Conservation (phyloP, 495 filamentous ascomycete species). For the Glonium stellatum region DNA sequence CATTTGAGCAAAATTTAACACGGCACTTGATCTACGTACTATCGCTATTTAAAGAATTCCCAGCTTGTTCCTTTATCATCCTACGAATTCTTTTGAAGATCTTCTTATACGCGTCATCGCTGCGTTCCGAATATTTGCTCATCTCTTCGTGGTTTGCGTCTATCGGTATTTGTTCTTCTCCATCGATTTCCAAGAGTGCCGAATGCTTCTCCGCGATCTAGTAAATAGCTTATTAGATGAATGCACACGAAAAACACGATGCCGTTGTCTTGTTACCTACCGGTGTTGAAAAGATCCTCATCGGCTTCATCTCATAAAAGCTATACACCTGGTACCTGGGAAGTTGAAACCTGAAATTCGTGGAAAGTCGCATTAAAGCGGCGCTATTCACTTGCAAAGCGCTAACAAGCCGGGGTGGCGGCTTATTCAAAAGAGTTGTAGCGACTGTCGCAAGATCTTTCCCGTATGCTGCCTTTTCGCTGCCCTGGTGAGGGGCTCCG, state of each 20-base stretch:
- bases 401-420: background rate
- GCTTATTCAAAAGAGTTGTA: background rate
- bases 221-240: background rate
- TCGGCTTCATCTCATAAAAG: background rate
- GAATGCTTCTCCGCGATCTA: background rate
- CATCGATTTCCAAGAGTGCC: background rate
- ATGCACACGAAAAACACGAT: background rate
- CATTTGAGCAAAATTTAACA: background rate
- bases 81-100: conserved; percentile 7
- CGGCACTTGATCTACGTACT: background rate
- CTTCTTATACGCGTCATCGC: conserved; percentile 5
- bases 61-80: conserved; percentile 8
- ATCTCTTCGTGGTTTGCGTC: background rate
- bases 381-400: background rate
- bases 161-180: background rate
- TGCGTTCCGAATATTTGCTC: background rate
- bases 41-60: background rate
- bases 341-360: background rate
- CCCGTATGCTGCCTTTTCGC: background rate
- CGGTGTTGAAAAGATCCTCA: background rate
- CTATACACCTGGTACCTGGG: background rate
- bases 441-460: background rate
- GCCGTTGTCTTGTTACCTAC: background rate
- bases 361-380: background rate
- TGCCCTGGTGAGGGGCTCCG: background rate